These are phyloP conservation scores for Taxillus chinensis DNA, from an alignment of 164 flowering plant species.

Conservation along the genomic window DNA sequence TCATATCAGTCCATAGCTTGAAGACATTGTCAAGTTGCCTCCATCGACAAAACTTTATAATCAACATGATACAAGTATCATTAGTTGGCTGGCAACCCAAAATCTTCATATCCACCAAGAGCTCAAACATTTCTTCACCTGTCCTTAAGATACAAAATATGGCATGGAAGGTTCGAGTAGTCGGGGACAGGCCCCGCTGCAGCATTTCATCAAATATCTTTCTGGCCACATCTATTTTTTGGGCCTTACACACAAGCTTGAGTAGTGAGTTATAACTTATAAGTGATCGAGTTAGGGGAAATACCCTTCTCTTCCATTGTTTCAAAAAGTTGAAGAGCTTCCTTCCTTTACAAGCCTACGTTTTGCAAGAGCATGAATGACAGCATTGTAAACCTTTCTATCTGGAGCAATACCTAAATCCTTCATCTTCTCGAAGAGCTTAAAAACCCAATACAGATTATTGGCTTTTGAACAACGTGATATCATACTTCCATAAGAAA, in stretches of 20 bases:
- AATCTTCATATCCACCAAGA: conserved; percentile 54
- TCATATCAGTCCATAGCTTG: conserved; percentile 69
- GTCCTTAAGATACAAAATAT: conserved; percentile 43
- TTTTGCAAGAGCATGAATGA: conserved; percentile 69
- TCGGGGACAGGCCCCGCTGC: conserved; percentile 41
- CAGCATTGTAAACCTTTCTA: conserved; percentile 72
- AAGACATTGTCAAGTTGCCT: conserved; percentile 53
- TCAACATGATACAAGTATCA: conserved; percentile 76
- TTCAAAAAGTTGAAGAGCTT: conserved; percentile 50
- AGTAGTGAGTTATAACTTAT: conserved; percentile 68
- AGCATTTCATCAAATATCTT: conserved; percentile 55
- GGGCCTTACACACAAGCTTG: conserved; percentile 59
- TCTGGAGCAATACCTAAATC: conserved; percentile 45
- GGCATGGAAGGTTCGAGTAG: conserved; percentile 61
- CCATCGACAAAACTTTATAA: conserved; percentile 77
- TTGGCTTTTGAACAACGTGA: conserved; percentile 56
- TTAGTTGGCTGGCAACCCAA: conserved; percentile 39
- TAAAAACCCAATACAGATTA: conserved; percentile 41
- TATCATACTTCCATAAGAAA: conserved; percentile 57
- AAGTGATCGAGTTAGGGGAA: conserved; percentile 48
- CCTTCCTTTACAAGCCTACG: conserved; percentile 52
- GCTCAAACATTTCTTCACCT: conserved; percentile 55
- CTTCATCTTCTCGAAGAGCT: conserved; percentile 54
- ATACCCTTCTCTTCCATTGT: conserved; percentile 65
- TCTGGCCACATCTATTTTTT: conserved; percentile 44